Evolutionary conservation across 495 filamentous ascomycete genomes (phyloP).

Genomic region (Podospora sp.): DNA sequence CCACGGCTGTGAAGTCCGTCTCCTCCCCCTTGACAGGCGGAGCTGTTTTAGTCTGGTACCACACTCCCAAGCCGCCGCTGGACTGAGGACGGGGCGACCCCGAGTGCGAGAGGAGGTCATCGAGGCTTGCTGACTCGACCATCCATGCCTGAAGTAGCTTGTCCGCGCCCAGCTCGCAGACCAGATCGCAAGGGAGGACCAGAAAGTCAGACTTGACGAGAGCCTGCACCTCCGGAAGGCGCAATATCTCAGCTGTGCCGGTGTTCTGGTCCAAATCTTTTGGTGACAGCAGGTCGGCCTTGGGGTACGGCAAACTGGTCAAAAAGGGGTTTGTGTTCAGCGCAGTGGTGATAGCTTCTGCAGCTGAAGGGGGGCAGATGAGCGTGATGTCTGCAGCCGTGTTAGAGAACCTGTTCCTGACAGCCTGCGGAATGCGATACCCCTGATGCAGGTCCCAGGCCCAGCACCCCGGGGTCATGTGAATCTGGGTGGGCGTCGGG

Average conservation of each 20-base stretch:
- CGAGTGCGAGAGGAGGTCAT: constrained; percentile 41
- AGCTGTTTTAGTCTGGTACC: constrained; percentile 81
- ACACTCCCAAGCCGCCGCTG: constrained; percentile 80
- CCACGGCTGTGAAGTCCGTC: constrained; percentile 82
- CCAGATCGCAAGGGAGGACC: constrained; percentile 88
- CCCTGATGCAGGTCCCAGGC: background rate
- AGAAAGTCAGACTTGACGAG: constrained; percentile 82
- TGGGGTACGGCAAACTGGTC: constrained; percentile 75
- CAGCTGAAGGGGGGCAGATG: constrained; percentile 75
- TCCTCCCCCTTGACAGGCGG: constrained; percentile 82
- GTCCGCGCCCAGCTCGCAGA: constrained; percentile 86
- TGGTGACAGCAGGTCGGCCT: constrained; percentile 74
- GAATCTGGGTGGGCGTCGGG: background rate
- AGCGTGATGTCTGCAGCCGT: constrained; percentile 70
- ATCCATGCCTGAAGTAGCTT: constrained; percentile 89
- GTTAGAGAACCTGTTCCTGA: constrained; percentile 6
- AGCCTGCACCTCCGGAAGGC: constrained; percentile 70
- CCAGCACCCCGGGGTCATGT: background rate
- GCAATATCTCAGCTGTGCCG: constrained; percentile 87
- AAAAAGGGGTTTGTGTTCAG: constrained; percentile 85
- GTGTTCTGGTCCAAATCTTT: constrained; percentile 71
- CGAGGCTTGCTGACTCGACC: constrained; percentile 72
- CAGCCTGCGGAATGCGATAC: constrained; percentile 14
- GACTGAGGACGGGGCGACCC: constrained; percentile 42
- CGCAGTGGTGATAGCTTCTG: constrained; percentile 71